Base-by-base conservation (phyloP, 202 grass and related monocot species). In the Musa balbisiana region DNA sequence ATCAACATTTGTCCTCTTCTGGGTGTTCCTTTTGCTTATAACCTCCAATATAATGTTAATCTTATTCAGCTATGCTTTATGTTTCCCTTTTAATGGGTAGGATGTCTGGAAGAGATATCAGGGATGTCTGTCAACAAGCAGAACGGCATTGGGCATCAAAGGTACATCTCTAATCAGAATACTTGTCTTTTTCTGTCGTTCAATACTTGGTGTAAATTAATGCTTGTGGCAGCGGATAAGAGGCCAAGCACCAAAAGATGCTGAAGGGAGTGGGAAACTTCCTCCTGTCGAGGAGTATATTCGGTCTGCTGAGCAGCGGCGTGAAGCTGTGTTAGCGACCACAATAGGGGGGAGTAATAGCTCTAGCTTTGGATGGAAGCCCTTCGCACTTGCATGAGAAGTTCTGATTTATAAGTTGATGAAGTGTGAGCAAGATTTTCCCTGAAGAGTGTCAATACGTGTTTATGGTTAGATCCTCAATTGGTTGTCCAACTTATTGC, bases 91-190 rank as follows among this genome's bases (percentile, higher is more conserved):
- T 50, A 10, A 27, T 67, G 33, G 5, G 70, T 88, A 98, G 94
- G 52, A 98, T 98, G 94, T 91, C 94, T 63, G 94, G 91, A 64
- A 87, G 91, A 88, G 94, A 97, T 73, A 94, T 94, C 52, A 93
- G 85, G 81, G 94, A 94, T 73, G 73, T 92, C 13, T 98, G 94
- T 74, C 91, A 92, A 80, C 94, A 98, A 88, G 91, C 94, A 77
- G 94, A 98, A 86, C 87, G 88, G 64, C 94, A 89, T 77, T 94
- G 94, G 94, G 94, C 91, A 19, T 91, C 94, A 58, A 98, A 98
- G 88, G 94, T 98, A 76, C 26, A 16, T 2, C 1, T 27, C 11
- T 23, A 55, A n/a, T 62, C 33, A 54, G 23, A 0, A 75, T 82
- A 68, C 24, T 16, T 75, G 65, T 19, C 6, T 68, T 82, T 82